These are phyloP conservation scores for Botryotinia narcissicola DNA, from an alignment of 2,329 filamentous ascomycete species.

Conservation along the genomic window DNA sequence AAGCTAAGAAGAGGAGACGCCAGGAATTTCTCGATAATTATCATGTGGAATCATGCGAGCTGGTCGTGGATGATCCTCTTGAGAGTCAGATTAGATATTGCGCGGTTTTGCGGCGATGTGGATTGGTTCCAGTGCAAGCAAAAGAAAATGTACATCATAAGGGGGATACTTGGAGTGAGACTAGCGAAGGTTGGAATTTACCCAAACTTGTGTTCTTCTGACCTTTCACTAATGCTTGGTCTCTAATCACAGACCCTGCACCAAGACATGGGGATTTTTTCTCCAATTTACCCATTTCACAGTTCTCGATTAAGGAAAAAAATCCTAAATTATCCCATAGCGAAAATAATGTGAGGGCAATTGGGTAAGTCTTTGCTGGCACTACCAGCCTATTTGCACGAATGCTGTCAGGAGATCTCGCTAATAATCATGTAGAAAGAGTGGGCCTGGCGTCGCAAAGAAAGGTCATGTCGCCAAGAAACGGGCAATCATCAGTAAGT, in stretches of 20 bases:
- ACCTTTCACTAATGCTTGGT: neutral
- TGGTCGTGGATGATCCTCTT: neutral
- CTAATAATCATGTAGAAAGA: constrained; percentile 1
- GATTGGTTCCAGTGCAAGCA: neutral
- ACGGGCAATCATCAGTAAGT: neutral
- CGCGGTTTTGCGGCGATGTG: neutral
- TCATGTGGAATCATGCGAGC: neutral
- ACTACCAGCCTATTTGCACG: neutral
- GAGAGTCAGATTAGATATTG: neutral
- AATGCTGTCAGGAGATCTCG: neutral
- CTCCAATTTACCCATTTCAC: too few relatives aligned
- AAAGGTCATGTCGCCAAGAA: neutral
- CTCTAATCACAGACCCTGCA: neutral
- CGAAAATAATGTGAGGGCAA: neutral
- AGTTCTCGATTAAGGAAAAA: neutral
- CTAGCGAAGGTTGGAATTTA: neutral
- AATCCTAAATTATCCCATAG: neutral
- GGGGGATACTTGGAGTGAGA: neutral
- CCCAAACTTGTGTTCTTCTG: neutral
- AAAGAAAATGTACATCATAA: neutral
- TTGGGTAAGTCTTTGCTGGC: neutral
- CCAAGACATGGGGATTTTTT: neutral
- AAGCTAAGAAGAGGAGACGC: neutral
- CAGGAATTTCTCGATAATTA: neutral
- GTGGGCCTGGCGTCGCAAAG: neutral